Conservation (phyloP, 208 protist genomes). For the Entamoeba moshkovskii region DNA sequence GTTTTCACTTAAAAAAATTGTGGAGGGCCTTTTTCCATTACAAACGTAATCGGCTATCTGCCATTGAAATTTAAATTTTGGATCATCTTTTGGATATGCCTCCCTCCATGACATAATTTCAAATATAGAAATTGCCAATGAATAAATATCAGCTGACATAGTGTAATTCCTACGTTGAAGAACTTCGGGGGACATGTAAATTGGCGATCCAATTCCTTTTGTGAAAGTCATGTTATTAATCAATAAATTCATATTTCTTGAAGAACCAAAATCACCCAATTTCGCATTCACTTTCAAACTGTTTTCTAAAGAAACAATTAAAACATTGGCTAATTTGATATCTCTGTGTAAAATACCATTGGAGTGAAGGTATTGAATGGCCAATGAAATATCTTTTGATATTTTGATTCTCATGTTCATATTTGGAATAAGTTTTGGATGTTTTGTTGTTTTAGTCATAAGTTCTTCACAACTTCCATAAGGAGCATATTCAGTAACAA, state of each 20-base stretch:
- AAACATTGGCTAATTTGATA: not conserved
- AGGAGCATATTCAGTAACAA: not conserved
- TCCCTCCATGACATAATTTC: not conserved
- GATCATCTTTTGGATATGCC: not conserved
- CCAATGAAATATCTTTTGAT: not conserved
- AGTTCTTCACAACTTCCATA: not conserved
- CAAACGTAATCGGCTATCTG: not conserved
- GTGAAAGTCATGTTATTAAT: not conserved
- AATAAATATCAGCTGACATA: not conserved
- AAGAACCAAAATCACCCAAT: not conserved
- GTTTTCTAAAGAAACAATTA: not conserved
- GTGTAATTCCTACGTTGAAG: not conserved
- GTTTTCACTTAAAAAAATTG: too few relatives aligned
- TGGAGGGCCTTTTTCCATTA: not conserved
- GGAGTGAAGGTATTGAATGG: not conserved
- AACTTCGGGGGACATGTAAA: not conserved
- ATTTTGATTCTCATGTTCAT: not conserved
- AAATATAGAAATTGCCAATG: not conserved
- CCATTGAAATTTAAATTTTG: not conserved
- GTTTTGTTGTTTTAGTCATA: not conserved
- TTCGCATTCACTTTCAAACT: not conserved
- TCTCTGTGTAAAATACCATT: not conserved
- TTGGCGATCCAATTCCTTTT: not conserved
- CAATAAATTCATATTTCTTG: not conserved
- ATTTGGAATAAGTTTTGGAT: not conserved